Percentiles rank a stretch among this genome's conserved stretches.
Conservation (phyloP, 225 moss, liverwort and hornwort genomes). For the Pseudisothecium myosuroides region DNA sequence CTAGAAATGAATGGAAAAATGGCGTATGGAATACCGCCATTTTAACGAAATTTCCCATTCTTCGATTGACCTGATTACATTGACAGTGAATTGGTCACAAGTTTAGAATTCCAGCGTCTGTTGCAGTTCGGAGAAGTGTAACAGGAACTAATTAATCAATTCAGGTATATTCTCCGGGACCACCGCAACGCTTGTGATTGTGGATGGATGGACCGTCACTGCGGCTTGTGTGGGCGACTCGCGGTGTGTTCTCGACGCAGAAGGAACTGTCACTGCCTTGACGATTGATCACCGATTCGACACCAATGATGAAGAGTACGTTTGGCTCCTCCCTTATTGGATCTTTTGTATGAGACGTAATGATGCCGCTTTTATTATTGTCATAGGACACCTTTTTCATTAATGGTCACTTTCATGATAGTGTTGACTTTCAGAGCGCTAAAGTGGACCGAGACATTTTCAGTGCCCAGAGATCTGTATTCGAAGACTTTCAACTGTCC, state of each 20-base stretch:
- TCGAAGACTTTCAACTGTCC: not conserved
- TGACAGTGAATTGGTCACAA: not conserved
- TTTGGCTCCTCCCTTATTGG: not conserved
- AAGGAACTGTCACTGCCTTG: constrained; percentile 45
- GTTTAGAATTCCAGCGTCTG: too few species aligned
- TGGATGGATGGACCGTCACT: constrained; percentile 75
- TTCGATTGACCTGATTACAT: not conserved
- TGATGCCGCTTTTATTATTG: not conserved
- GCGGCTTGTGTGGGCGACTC: constrained; percentile 86
- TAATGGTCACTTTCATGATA: not conserved
- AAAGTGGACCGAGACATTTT: not conserved
- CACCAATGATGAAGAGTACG: constrained; percentile 64
- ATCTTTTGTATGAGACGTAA: not conserved
- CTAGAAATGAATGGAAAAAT: too few species aligned
- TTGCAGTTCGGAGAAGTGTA: not conserved
- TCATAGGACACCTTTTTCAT: not conserved
- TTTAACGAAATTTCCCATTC: too few species aligned
- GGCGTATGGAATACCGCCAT: too few species aligned
- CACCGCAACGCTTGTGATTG: constrained; percentile 71
- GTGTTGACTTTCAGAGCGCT: not conserved
- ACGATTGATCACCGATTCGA: constrained; percentile 85
- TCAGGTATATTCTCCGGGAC: constrained; percentile 65
- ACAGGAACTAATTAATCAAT: not conserved
- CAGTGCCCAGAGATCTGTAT: not conserved
- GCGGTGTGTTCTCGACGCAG: constrained; percentile 58